Evolutionary conservation across 1,139 yeast species (phyloP).

Genomic region (Arxiozyma telluris): DNA sequence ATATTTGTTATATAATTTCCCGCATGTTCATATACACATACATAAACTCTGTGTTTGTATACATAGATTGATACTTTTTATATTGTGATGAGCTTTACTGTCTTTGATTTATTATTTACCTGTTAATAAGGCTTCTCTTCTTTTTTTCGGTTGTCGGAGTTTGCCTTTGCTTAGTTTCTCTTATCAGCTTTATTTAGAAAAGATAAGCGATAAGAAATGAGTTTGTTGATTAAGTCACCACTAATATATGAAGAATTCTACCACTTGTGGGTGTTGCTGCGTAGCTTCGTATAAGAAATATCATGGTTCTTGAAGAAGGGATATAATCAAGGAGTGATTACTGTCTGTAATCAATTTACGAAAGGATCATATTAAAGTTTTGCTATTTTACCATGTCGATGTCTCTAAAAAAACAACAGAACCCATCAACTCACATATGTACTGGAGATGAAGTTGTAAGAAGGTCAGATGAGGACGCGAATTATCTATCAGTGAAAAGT

Average conservation of each 20-base stretch:
- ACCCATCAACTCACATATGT: background rate
- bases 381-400: background rate
- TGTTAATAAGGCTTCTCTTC: too few species aligned
- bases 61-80: background rate
- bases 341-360: background rate
- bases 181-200: background rate
- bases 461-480: background rate
- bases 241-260: background rate
- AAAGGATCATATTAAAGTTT: background rate
- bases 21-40: background rate
- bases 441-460: background rate
- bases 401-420: background rate
- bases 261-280: background rate
- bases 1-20: too few species aligned
- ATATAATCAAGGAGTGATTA: background rate
- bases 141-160: background rate
- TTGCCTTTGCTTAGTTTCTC: background rate
- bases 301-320: background rate
- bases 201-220: background rate
- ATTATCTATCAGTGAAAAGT: background rate
- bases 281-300: background rate
- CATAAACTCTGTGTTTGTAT: background rate
- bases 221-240: background rate
- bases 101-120: too few species aligned
- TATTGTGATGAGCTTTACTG: too few species aligned